A percentile compares a stretch with the other conserved stretches of the same genome.
phyloP scores from a whole-genome alignment of 2,329 filamentous ascomycete species.

The Cordyceps farinosa region DNA sequence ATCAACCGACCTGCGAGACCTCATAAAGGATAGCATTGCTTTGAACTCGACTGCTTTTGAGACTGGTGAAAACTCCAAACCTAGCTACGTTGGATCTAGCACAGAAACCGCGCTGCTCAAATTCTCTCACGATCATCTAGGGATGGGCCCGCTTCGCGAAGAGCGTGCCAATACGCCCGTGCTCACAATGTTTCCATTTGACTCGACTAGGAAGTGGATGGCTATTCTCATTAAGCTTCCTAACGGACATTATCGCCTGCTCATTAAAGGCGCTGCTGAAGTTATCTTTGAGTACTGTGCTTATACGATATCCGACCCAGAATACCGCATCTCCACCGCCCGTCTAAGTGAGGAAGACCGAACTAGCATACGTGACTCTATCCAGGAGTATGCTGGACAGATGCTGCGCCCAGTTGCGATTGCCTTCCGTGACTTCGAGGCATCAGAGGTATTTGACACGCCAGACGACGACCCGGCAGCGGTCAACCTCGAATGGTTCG shows the following conservation, averaged over 20 bases:
- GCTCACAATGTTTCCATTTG: slow-evolving; percentile 50
- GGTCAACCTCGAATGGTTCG: slow-evolving; percentile 37
- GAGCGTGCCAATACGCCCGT: slow-evolving; percentile 45
- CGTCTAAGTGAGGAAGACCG: slow-evolving; percentile 32
- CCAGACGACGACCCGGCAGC: slow-evolving; percentile 32
- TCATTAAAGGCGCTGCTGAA: slow-evolving; percentile 57
- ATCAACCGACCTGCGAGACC: slow-evolving; percentile 31
- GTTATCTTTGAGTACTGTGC: slow-evolving; percentile 47
- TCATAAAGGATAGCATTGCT: slow-evolving; percentile 40
- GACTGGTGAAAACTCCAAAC: slow-evolving; percentile 34
- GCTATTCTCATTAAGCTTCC: slow-evolving; percentile 48
- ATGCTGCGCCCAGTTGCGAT: slow-evolving; percentile 65
- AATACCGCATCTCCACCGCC: slow-evolving; percentile 27
- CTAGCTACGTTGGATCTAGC: slow-evolving; percentile 50
- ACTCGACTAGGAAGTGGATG: slow-evolving; percentile 55
- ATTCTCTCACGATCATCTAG: slow-evolving; percentile 48
- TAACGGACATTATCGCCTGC: slow-evolving; percentile 45
- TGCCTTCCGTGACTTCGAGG: slow-evolving; percentile 63
- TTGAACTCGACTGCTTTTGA: slow-evolving; percentile 55
- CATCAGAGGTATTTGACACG: slow-evolving; percentile 18
- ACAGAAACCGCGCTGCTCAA: slow-evolving; percentile 52
- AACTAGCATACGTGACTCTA: slow-evolving; percentile 31
- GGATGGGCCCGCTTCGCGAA: slow-evolving; percentile 42
- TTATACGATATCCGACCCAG: slow-evolving; percentile 44
- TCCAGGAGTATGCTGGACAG: slow-evolving; percentile 56